These are phyloP conservation scores for Acanthamoeba royreba DNA, from an alignment of 208 protist species.

Conservation along the genomic window DNA sequence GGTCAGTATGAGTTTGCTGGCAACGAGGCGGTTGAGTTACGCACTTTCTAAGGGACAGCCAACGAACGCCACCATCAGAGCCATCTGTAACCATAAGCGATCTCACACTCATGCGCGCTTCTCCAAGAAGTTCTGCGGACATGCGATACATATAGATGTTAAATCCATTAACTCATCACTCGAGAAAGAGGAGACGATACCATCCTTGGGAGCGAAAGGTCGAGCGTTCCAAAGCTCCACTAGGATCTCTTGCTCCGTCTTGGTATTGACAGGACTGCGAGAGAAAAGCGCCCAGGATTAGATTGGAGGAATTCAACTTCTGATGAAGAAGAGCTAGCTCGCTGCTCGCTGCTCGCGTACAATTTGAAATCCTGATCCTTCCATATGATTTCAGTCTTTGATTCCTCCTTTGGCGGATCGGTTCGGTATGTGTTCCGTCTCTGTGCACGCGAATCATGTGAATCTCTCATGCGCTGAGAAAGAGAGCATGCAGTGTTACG, in stretches of 20 bases:
- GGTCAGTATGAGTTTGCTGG: not conserved
- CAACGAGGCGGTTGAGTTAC: not conserved
- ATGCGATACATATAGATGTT: too few relatives aligned
- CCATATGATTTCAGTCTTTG: not conserved
- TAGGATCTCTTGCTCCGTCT: not conserved
- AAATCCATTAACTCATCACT: not conserved
- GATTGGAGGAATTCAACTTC: not conserved
- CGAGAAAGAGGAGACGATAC: not conserved
- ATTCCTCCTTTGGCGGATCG: not conserved
- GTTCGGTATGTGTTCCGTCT: not conserved
- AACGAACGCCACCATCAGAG: not conserved
- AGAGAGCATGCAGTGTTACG: not conserved
- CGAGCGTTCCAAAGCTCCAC: not conserved
- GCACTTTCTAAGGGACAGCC: not conserved
- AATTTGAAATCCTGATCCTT: not conserved
- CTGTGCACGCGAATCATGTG: not conserved
- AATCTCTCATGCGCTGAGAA: not conserved
- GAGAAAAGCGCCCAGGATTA: not conserved
- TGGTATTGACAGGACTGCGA: not conserved
- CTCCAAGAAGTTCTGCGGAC: not conserved
- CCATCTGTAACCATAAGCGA: not conserved
- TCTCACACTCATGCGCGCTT: not conserved
- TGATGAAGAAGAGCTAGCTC: too few relatives aligned
- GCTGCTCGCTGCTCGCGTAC: too few relatives aligned
- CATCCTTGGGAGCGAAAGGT: not conserved